Evolutionary conservation across 2,329 filamentous ascomycete genomes (phyloP).

Genomic region (Hawksworthiomyces lignivorus): DNA sequence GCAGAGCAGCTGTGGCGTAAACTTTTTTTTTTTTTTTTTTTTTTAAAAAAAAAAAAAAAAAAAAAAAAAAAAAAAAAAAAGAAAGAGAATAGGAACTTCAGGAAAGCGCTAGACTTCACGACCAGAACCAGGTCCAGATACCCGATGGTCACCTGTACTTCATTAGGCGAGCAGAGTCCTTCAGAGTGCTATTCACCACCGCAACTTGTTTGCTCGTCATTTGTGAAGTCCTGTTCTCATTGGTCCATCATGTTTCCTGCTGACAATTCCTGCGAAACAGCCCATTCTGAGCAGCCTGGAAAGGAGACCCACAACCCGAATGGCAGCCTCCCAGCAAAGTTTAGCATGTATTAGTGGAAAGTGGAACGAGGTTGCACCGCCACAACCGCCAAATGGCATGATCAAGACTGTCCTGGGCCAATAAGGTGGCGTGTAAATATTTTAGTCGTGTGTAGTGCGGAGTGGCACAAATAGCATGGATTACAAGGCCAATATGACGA

Average conservation of each 20-base stretch:
- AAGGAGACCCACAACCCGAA: background rate
- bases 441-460: too few species aligned
- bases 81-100: background rate
- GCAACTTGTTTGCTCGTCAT: slow-evolving; percentile 8
- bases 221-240: background rate
- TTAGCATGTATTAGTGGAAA: too few species aligned
- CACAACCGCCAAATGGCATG: slow-evolving; percentile 16
- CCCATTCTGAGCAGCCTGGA: slow-evolving; percentile 1
- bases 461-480: too few species aligned
- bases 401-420: too few species aligned
- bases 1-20: slow-evolving; percentile 10
- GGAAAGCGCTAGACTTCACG: too few species aligned
- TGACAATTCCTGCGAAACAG: slow-evolving; percentile 8
- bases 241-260: background rate
- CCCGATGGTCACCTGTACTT: too few species aligned
- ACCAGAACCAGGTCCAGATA: too few species aligned
- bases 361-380: slow-evolving; percentile 15
- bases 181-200: slow-evolving; percentile 9
- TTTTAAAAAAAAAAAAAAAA: background rate
- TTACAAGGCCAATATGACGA: too few species aligned
- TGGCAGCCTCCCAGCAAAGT: background rate
- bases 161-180: background rate
- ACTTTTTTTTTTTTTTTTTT: slow-evolving; percentile 6
- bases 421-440: too few species aligned
- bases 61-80: background rate